phyloP scores from a whole-genome alignment of 2,329 filamentous ascomycete species.

The Albifimbria verrucaria region DNA sequence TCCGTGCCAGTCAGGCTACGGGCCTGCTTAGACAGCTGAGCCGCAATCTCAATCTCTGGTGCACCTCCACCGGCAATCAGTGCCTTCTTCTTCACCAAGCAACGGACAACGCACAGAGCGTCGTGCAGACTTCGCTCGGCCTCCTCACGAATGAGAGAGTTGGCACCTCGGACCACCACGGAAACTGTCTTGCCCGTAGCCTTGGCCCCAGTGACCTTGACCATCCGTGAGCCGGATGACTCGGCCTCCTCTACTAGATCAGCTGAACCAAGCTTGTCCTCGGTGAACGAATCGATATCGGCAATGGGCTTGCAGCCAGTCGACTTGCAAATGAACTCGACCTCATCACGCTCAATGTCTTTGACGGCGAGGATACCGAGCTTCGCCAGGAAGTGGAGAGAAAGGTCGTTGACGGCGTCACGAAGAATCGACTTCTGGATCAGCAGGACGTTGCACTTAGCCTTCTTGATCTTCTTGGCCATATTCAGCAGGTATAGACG shows the following conservation, averaged over 20 bases:
- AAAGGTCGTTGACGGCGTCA: conserved; percentile 96
- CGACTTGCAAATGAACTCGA: conserved; percentile 99
- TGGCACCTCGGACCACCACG: conserved; percentile 91
- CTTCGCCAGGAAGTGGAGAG: conserved; percentile 95
- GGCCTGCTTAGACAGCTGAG: conserved; percentile 77
- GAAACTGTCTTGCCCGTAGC: conserved; percentile 83
- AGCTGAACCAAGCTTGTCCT: conserved; percentile 93
- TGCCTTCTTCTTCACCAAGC: conserved; percentile 99
- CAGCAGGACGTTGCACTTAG: conserved; percentile 96
- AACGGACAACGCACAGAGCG: conserved; percentile 94
- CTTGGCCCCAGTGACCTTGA: conserved; percentile 92
- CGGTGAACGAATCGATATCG: conserved; percentile 96
- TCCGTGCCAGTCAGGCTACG: conserved; percentile 86
- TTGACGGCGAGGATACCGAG: conserved; percentile 94
- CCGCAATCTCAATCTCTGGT: conserved; percentile 93
- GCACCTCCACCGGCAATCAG: conserved; percentile 95
- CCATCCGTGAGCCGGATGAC: conserved; percentile 82
- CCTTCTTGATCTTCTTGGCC: conserved; percentile 99
- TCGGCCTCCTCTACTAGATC: conserved; percentile 93
- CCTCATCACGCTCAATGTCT: conserved; percentile 97
- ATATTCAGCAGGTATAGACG: conserved; percentile 96
- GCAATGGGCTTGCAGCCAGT: conserved; percentile 98
- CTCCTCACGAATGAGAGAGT: conserved; percentile 91
- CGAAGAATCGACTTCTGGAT: conserved; percentile 98
- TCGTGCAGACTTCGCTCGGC: conserved; percentile 96